Conservation (phyloP, 805 yeast species). For the Candida rishiriensis region DNA sequence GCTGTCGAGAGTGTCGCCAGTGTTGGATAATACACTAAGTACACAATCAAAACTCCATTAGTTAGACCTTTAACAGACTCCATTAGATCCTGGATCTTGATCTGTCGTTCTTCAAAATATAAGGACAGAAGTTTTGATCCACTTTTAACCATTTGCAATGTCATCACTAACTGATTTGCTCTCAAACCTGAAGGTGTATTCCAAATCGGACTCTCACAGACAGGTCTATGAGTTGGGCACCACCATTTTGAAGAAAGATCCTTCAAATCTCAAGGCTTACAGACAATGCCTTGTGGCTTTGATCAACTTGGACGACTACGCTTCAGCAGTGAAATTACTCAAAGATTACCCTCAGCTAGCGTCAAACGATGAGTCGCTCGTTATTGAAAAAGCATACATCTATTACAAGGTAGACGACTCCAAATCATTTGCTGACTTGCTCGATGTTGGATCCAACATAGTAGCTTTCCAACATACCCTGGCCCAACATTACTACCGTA, state of each 20-base stretch:
- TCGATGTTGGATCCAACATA: conserved; percentile 7
- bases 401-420: conserved; percentile 46
- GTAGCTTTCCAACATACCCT: conserved; percentile 45
- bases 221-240: conserved; percentile 30
- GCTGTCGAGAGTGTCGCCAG: no score
- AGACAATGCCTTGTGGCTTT: conserved; percentile 50
- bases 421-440: conserved; percentile 20
- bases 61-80: no score
- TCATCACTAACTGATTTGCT: conserved; percentile 31
- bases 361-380: conserved; percentile 24
- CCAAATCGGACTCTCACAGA: conserved; percentile 32
- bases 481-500: conserved; percentile 49
- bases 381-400: conserved; percentile 54
- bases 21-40: no score
- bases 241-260: conserved; percentile 24
- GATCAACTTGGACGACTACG: conserved; percentile 55
- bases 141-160: conserved; percentile 6
- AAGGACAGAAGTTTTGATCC: no score
- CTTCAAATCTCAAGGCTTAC: conserved; percentile 28
- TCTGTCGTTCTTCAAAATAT: no score
- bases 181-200: conserved; percentile 31
- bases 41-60: no score
- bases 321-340: conserved; percentile 42
- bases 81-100: no score
- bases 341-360: conserved; percentile 19